Evolutionary conservation across 2,329 filamentous ascomycete genomes (phyloP), one percentile per base, ranked within the genome.

Genomic region (Teratosphaeriaceae sp.): DNA sequence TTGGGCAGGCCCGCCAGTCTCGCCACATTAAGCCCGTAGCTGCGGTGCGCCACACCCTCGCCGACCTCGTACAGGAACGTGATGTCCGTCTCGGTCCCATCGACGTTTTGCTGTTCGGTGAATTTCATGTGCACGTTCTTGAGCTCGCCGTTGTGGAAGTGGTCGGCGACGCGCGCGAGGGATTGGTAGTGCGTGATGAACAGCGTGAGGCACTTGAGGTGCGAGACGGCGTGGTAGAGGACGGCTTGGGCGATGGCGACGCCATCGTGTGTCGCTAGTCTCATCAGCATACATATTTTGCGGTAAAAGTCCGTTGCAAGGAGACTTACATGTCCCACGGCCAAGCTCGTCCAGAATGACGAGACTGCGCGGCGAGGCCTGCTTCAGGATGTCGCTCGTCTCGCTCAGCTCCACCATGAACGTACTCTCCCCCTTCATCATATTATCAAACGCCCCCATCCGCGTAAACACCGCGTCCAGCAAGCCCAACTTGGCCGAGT

Each of bases 181-280:
- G 82, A 83, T 67, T 98, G 92, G 64, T 98, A 98, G 67, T 98
- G 92, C 3, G 92, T 98, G 63, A 98, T 95, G 71, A 98, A 98
- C 31, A 98, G 73, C 5, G 88, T 94, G 36, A 96, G 73, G 48
- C 87, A 87, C 41, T 76, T 74, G 1, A 82, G 76, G 13, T 88
- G 77, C 19, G 80, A 74, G 20, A 94, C 83, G 48, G 97, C 78
- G 58, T 94, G 82, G 46, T 90, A 80, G 5, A 98, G 73, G 4
- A 98, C 92, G 19, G 88, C 85, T 56, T 94, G 84, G 1, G 92
- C 92, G 56, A 98, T 97, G 44, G 92, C 92, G 4, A 94, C 88
- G 42, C 92, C 92, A 63, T 98, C 92, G 62, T 97, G 88, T 15
- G 39, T 27, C 5, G 33, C 33, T 35, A 35, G 16, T 27, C 8